Percentiles rank a stretch among this genome's conserved stretches.
phyloP scores from a whole-genome alignment of 495 filamentous ascomycete species.

The Penicillium turbatum region DNA sequence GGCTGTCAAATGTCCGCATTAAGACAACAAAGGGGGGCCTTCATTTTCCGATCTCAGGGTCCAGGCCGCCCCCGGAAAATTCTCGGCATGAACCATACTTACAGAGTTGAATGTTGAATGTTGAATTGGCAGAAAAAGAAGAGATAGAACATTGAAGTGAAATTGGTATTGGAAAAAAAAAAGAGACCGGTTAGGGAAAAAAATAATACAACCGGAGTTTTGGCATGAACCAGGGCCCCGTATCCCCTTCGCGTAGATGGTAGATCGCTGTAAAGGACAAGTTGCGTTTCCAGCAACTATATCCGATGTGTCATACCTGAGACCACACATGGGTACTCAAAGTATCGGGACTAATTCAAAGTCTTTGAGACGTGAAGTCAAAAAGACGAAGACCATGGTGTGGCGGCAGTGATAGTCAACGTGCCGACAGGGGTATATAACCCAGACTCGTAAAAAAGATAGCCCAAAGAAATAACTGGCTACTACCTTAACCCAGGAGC shows the following conservation, averaged over 20 bases:
- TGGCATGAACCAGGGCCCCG: background rate
- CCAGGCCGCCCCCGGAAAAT: background rate
- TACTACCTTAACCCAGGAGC: conserved; percentile 60
- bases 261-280: background rate
- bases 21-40: background rate
- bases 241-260: background rate
- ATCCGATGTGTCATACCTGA: background rate
- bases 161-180: conserved; percentile 12
- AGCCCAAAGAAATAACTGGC: background rate
- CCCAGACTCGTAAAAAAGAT: background rate
- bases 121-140: background rate
- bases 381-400: background rate
- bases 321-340: background rate
- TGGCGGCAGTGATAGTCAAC: background rate
- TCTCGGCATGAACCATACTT: background rate
- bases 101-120: background rate
- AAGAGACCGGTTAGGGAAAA: background rate
- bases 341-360: background rate
- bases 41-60: background rate
- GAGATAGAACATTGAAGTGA: background rate
- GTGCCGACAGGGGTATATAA: background rate
- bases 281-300: conserved; percentile 4
- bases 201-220: background rate
- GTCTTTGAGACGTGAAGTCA: background rate
- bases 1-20: background rate